Percentiles rank a stretch among this genome's conserved stretches.
phyloP scores from a whole-genome alignment of 2,329 filamentous ascomycete species.

The Capronia americana region DNA sequence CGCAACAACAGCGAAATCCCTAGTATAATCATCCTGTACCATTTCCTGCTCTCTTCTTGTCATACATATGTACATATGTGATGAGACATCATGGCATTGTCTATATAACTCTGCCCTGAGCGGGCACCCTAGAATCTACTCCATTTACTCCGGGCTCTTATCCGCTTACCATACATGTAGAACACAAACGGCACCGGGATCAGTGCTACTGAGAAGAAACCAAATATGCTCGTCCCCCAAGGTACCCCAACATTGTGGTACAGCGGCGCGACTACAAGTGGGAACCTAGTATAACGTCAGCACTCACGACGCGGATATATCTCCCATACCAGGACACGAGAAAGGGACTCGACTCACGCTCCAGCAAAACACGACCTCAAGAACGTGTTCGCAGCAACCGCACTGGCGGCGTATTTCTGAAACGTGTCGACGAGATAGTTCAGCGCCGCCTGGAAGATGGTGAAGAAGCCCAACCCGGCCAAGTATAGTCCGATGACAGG shows the following conservation, averaged over 20 bases:
- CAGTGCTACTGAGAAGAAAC: slow-evolving; percentile 53
- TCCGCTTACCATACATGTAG: slow-evolving; percentile 50
- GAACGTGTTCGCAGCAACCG: slow-evolving; percentile 55
- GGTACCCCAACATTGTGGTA: slow-evolving; percentile 55
- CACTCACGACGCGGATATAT: background rate
- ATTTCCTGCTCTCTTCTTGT: background rate
- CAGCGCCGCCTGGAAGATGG: slow-evolving; percentile 51
- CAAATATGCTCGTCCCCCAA: slow-evolving; percentile 56
- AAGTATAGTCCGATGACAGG: slow-evolving; percentile 47
- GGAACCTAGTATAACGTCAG: slow-evolving; percentile 45
- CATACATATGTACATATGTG: background rate
- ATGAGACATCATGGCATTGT: background rate
- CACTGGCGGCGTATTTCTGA: slow-evolving; percentile 52
- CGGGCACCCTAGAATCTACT: slow-evolving; percentile 26
- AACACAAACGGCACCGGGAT: slow-evolving; percentile 55
- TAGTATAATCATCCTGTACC: background rate
- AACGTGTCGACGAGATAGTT: slow-evolving; percentile 55
- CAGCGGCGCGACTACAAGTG: slow-evolving; percentile 55
- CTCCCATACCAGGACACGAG: too few species aligned
- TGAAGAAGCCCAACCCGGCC: slow-evolving; percentile 52
- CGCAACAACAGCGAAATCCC: background rate
- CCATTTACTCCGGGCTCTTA: slow-evolving; percentile 51
- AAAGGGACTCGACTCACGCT: slow-evolving; percentile 37
- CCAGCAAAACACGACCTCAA: slow-evolving; percentile 56
- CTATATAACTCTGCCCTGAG: background rate